Base-by-base conservation (phyloP, 2,329 filamentous ascomycete genomes). In the Penicillium sp. region DNA sequence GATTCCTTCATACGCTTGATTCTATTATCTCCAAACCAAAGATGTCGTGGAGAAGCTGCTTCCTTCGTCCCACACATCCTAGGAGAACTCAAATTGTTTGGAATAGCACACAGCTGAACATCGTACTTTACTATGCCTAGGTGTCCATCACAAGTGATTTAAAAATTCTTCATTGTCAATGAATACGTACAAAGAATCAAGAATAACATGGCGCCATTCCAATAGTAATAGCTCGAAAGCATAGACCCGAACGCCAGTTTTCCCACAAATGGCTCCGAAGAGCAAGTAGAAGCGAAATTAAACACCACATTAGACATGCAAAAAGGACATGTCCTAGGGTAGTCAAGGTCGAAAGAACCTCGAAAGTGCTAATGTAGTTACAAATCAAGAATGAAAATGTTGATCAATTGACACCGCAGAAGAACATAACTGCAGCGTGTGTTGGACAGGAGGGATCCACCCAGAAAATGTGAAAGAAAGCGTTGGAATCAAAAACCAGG, bases 331-430 rank as follows among this genome's bases (percentile, higher is more conserved):
- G 27, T n/a, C 36, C 35, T 7, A 16, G 13, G 35, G 13, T 13
- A 35, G 36, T n/a, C 23, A 53, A 19, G 5, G 18, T 40, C 34
- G 18, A 35, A 16, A 35, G 23, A 39, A 26, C 47, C 44, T 14
- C 7, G 51, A 39, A 48, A 49, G 51, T 43, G 44, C 23, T 53
- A 40, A 23, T 46, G 39, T 56, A 63, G 60, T 54, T 59, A 61
- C 53, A 59, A 47, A 48, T 43, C 42, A 59, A 54, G 35, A 60
- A 55, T 40, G 34, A 34, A 40, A 55, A 51, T 51, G 23, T 40
- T 47, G 32, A 19, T 32, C 35, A 41, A 29, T 54, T 55, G 51
- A 40, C 43, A 40, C 26, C n/a, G 32, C 40, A 55, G 47, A 44
- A 47, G 36, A 53, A n/a, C 14, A 53, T 41, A 14, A 53, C 35